These are phyloP conservation scores for Xylaria flabelliformis DNA, from an alignment of 495 filamentous ascomycete species.

Conservation along the genomic window DNA sequence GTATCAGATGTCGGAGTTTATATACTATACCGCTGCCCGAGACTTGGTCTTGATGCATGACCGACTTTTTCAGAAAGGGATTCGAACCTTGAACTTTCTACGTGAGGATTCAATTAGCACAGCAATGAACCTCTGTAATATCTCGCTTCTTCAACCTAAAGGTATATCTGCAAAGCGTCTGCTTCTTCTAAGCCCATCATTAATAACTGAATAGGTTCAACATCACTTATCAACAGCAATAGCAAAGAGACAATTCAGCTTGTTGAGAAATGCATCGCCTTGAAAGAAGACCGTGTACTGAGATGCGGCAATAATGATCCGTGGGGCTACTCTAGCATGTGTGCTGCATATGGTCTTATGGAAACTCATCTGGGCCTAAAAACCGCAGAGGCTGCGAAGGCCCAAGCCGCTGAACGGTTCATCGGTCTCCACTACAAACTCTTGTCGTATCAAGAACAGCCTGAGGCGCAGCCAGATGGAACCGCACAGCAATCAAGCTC, in stretches of 20 bases:
- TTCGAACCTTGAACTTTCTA: slow-evolving; percentile 41
- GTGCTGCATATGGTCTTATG: slow-evolving; percentile 41
- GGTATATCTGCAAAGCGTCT: slow-evolving; percentile 30
- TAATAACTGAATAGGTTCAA: slow-evolving; percentile 37
- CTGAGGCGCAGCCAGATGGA: slow-evolving; percentile 22
- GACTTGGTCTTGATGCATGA: slow-evolving; percentile 45
- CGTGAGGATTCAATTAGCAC: slow-evolving; percentile 44
- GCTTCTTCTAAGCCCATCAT: not conserved
- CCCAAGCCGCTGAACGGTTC: slow-evolving; percentile 39
- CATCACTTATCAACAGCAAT: slow-evolving; percentile 38
- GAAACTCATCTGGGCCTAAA: slow-evolving; percentile 46
- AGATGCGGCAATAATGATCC: slow-evolving; percentile 44
- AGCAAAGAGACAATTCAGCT: slow-evolving; percentile 41
- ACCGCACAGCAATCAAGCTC: slow-evolving; percentile 31
- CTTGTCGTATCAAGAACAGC: slow-evolving; percentile 46
- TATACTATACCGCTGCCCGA: slow-evolving; percentile 44
- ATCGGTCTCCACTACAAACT: slow-evolving; percentile 45
- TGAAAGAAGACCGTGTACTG: slow-evolving; percentile 43
- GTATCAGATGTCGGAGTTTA: slow-evolving; percentile 40
- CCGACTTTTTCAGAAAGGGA: slow-evolving; percentile 38
- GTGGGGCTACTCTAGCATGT: slow-evolving; percentile 46
- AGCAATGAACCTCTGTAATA: slow-evolving; percentile 47
- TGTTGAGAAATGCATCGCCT: slow-evolving; percentile 41
- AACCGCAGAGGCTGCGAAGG: slow-evolving; percentile 39
- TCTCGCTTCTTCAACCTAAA: slow-evolving; percentile 57